Evolutionary conservation across 1,284 basidiomycete genomes (phyloP), one percentile per base, ranked within the genome.

Genomic region (Austroboletus novae-zelandiae): DNA sequence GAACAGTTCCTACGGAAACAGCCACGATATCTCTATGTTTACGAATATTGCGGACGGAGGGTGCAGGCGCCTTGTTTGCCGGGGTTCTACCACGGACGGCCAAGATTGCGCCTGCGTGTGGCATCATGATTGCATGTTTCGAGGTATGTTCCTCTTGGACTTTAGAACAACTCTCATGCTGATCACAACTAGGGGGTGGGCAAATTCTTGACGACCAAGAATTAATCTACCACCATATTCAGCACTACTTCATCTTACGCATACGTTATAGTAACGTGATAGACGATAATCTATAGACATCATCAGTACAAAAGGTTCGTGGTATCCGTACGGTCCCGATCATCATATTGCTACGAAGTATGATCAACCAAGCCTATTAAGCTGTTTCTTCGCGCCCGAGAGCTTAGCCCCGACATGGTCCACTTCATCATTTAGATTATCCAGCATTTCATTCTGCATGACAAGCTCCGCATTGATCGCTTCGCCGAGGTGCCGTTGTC

Each of bases 81-180:
- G 96, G 96, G 0, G 73, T 94, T 35, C 74, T 86, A 5, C 96
- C 97, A 31, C 83, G 96, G 32, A 85, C 96, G 47, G 93, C 86
- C 29, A 99, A 99, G 71, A 94, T 98, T 57, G 96, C 94, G 5
- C 97, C 97, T n/a, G 95, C 97, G 25, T 99, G 97, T 71, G 96
- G 96, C 29, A 89, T 96, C 56, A 95, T 96, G 94, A 98, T 99
- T 67, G 86, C 89, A 49, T 94, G 88, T 65, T 99, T 91, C 67
- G 95, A 99, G 81, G 93, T 84, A 59, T 27, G 78, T 61, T 18
- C 5, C 11, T 36, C 37, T 37, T 18, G 6, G 36, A 11, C 27
- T 40, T 32, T 35, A 20, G 31, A 23, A 18, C 11, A 1, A 40
- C 36, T 4, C 31, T 36, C 14, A 18, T 48, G 23, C 57, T 62